These are phyloP conservation scores for Cercis canadensis DNA, from an alignment of 306 rosid species.

Conservation along the genomic window DNA sequence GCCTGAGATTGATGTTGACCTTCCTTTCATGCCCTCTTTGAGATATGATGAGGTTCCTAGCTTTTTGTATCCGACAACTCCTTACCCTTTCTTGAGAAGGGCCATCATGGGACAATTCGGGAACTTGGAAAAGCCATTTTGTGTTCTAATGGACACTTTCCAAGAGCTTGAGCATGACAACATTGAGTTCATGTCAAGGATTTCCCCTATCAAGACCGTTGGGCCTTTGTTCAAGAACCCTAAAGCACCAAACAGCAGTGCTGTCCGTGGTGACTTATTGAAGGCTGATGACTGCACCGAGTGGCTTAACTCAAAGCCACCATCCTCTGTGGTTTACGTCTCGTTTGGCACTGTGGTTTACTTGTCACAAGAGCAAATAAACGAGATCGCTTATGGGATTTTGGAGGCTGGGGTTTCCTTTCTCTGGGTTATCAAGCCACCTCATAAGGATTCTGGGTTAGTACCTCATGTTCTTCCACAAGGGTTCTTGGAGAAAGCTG, in stretches of 20 bases:
- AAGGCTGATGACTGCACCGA: conserved; percentile 50
- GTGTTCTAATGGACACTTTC: conserved; percentile 51
- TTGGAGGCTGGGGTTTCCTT: conserved; percentile 46
- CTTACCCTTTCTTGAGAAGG: conserved; percentile 34
- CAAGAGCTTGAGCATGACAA: conserved; percentile 49
- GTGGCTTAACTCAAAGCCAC: conserved; percentile 56
- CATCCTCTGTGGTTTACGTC: conserved; percentile 49
- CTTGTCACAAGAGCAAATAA: conserved; percentile 51
- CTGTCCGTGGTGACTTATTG: conserved; percentile 43
- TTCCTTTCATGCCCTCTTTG: conserved; percentile 45
- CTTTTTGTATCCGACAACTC: conserved; percentile 46
- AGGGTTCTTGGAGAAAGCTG: conserved; percentile 45
- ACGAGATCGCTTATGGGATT: conserved; percentile 58
- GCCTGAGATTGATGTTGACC: conserved; percentile 39
- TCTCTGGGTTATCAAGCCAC: conserved; percentile 57
- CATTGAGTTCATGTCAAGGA: conserved; percentile 40
- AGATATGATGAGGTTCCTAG: conserved; percentile 50
- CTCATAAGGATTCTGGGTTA: not conserved
- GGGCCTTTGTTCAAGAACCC: conserved; percentile 62
- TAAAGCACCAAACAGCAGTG: not conserved
- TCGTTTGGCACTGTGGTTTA: conserved; percentile 57
- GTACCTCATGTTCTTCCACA: conserved; percentile 28
- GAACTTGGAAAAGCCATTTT: conserved; percentile 44
- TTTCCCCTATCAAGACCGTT: conserved; percentile 40
- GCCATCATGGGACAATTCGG: conserved; percentile 42